A percentile compares a stretch with the other conserved stretches of the same genome.
phyloP scores from a whole-genome alignment of 1,284 basidiomycete genomes.

The Ganoderma boninense region DNA sequence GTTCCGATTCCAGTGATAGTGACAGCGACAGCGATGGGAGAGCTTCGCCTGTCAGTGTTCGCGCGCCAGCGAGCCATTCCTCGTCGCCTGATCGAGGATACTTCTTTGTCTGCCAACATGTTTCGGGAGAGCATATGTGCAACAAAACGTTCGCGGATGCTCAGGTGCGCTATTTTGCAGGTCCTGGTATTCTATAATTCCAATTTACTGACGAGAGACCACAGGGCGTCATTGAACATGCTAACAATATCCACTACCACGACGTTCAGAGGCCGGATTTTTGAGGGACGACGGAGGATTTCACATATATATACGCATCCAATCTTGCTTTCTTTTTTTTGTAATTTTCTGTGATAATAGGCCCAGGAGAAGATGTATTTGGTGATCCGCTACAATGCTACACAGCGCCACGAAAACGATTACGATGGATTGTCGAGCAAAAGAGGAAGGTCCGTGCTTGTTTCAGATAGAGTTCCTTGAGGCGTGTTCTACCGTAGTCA shows the following conservation, averaged over 20 bases:
- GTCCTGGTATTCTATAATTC: not conserved
- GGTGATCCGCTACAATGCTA: not conserved
- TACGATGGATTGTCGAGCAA: not conserved
- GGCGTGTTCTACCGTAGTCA: not conserved
- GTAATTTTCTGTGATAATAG: not conserved
- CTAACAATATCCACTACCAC: slow-evolving; percentile 14
- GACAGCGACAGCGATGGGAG: not conserved
- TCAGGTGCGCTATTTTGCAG: slow-evolving; percentile 12
- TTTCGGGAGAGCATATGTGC: slow-evolving; percentile 16
- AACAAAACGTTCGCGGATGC: slow-evolving; percentile 14
- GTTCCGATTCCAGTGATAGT: slow-evolving; percentile 4
- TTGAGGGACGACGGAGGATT: not conserved
- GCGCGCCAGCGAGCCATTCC: not conserved
- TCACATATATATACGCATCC: not conserved
- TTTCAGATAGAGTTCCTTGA: slow-evolving; percentile 5
- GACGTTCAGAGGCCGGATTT: slow-evolving; percentile 1
- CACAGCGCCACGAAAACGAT: not conserved
- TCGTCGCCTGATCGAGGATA: not conserved
- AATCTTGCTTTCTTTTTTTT: not conserved
- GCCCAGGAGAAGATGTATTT: not conserved
- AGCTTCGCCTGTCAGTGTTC: not conserved
- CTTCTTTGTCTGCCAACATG: slow-evolving; percentile 21
- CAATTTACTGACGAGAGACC: not conserved
- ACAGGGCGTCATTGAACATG: slow-evolving; percentile 26
- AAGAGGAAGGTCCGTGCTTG: not conserved